Percentiles rank a stretch among this genome's conserved stretches.
These are phyloP conservation scores for Anaeromyces robustus DNA, from an alignment of 192 early-diverging fungal genomes.

Conservation along the genomic window DNA sequence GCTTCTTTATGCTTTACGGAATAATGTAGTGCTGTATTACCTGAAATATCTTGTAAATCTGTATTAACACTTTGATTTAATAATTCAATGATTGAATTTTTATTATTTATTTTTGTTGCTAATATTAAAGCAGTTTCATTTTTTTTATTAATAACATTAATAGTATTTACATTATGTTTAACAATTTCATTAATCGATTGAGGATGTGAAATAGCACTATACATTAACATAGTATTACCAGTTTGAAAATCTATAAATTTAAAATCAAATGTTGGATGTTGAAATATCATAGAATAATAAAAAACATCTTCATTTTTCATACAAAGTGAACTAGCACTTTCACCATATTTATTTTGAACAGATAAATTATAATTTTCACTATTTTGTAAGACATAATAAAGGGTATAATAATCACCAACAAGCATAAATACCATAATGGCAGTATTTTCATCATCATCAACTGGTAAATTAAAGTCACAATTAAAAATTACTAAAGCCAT, in stretches of 20 bases:
- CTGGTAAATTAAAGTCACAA: background rate
- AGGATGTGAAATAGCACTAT: background rate
- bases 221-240: background rate
- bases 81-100: background rate
- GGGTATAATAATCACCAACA: background rate
- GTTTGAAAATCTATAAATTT: background rate
- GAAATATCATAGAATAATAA: background rate
- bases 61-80: background rate
- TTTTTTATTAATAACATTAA: background rate
- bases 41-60: background rate
- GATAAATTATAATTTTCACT: background rate
- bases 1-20: background rate
- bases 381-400: background rate
- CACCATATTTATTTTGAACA: background rate
- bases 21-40: background rate
- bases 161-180: background rate
- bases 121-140: background rate
- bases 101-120: background rate
- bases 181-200: background rate
- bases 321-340: background rate
- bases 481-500: background rate
- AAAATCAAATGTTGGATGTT: background rate
- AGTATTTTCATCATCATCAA: background rate
- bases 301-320: background rate
- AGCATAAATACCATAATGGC: background rate